Evolutionary conservation across 2,329 filamentous ascomycete species (phyloP).

Genomic region (Elsinoe ampelina): DNA sequence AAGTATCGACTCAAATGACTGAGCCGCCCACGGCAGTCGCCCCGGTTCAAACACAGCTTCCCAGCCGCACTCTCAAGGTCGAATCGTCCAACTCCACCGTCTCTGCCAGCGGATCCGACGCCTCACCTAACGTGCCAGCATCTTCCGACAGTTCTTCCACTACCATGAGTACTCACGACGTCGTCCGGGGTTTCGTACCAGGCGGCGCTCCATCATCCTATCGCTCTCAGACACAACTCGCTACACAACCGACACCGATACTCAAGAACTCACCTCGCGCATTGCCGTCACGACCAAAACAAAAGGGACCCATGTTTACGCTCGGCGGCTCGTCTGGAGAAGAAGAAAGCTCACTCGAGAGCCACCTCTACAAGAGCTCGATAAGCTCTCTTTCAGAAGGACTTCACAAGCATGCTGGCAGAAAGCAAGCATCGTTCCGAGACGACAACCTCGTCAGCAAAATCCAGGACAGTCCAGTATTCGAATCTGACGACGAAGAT

Average conservation of each 20-base stretch:
- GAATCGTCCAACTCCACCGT: conserved; percentile 54
- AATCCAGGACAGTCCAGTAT: conserved; percentile 52
- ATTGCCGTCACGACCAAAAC: conserved; percentile 40
- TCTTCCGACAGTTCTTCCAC: conserved; percentile 54
- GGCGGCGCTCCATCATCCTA: conserved; percentile 62
- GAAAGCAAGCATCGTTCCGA: conserved; percentile 77
- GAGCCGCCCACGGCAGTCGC: conserved; percentile 15
- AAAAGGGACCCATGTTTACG: conserved; percentile 61
- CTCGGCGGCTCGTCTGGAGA: conserved; percentile 74
- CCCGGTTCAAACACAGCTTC: conserved; percentile 16
- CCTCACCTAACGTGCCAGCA: conserved; percentile 31
- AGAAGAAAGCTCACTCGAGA: conserved; percentile 68
- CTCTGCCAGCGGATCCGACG: conserved; percentile 30
- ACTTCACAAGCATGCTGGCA: conserved; percentile 41
- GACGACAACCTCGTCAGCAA: conserved; percentile 62
- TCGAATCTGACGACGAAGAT: conserved; percentile 49
- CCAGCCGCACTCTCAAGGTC: conserved; percentile 25
- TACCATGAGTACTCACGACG: conserved; percentile 54
- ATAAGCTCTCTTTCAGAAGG: conserved; percentile 48
- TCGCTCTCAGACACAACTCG: conserved; percentile 50
- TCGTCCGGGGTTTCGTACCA: conserved; percentile 80
- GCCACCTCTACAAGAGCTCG: conserved; percentile 45
- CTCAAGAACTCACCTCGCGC: conserved; percentile 43
- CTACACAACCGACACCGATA: conserved; percentile 47
- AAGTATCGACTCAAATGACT: background rate